Percentiles rank a stretch among this genome's conserved stretches.
These are phyloP conservation scores for Exophiala xenobiotica DNA, from an alignment of 2,329 filamentous ascomycete species.

Conservation along the genomic window DNA sequence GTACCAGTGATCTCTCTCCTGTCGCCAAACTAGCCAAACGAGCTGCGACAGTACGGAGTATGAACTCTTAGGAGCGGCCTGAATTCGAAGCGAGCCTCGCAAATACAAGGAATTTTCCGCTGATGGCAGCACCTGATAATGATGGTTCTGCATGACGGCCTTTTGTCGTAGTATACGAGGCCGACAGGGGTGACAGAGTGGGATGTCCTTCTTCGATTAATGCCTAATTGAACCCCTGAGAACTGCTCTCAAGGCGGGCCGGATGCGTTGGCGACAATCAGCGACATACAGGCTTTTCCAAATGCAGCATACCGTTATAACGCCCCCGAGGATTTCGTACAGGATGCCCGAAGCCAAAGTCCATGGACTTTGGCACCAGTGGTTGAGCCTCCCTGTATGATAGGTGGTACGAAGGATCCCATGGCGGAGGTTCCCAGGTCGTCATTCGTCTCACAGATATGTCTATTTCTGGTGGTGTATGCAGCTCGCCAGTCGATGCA, in stretches of 20 bases:
- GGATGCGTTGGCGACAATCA: constrained; percentile 1
- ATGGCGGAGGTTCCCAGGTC: constrained; percentile 24
- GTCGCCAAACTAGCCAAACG: constrained; percentile 12
- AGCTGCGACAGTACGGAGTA: too few species aligned
- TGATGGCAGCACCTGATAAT: too few species aligned
- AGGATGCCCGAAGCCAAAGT: neutral
- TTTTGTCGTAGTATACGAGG: neutral
- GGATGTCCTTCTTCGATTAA: too few species aligned
- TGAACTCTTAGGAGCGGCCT: too few species aligned
- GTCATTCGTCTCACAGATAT: constrained; percentile 22
- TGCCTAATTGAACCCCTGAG: neutral
- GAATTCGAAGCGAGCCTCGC: too few species aligned
- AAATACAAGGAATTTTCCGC: too few species aligned
- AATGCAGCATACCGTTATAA: neutral
- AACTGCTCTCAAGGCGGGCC: neutral
- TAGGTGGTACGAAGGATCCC: constrained; percentile 20
- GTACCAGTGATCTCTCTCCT: neutral
- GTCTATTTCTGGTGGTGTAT: constrained; percentile 23
- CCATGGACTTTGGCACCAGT: neutral
- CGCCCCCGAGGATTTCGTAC: neutral
- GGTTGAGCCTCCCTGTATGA: constrained; percentile 6
- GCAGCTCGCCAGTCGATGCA: constrained; percentile 15
- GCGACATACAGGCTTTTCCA: neutral
- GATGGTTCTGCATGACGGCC: too few species aligned
- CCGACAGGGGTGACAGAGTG: neutral